Conservation (phyloP, 73 alveolate genomes). For the Tetrahymena malaccensis region DNA sequence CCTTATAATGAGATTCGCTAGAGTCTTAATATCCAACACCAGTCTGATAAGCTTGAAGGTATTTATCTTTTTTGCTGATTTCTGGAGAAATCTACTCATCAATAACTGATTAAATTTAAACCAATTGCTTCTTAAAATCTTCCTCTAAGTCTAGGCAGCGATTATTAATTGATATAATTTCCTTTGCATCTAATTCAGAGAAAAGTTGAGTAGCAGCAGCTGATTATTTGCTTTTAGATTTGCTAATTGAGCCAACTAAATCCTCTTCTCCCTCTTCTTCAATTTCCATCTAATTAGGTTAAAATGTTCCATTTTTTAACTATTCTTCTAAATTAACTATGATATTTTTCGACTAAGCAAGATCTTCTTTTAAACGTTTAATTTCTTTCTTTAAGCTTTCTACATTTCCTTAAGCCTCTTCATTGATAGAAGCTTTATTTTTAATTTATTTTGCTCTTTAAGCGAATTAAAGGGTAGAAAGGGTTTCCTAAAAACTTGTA, state of each 20-base stretch:
- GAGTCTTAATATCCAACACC: not conserved
- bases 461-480: slow-evolving; percentile 87
- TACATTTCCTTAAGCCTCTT: slow-evolving; percentile 56
- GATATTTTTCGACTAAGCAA: not conserved
- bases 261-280: not conserved
- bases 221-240: not conserved
- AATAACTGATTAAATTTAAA: not conserved
- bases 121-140: not conserved
- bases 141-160: not conserved
- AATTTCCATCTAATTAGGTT: not conserved
- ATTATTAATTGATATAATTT: not conserved
- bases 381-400: not conserved
- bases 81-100: not conserved
- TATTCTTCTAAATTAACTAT: not conserved
- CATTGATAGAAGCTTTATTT: slow-evolving; percentile 70
- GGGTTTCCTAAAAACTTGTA: slow-evolving; percentile 72
- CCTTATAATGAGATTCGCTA: not conserved
- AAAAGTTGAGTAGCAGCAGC: not conserved
- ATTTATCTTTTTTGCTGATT: not conserved
- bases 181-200: not conserved
- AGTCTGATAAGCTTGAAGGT: not conserved
- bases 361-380: slow-evolving; percentile 2
- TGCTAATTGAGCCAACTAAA: not conserved
- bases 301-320: not conserved
- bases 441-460: slow-evolving; percentile 79